phyloP scores from a whole-genome alignment of 1,139 yeast species.

The Lodderomyces oxycetoniae region DNA sequence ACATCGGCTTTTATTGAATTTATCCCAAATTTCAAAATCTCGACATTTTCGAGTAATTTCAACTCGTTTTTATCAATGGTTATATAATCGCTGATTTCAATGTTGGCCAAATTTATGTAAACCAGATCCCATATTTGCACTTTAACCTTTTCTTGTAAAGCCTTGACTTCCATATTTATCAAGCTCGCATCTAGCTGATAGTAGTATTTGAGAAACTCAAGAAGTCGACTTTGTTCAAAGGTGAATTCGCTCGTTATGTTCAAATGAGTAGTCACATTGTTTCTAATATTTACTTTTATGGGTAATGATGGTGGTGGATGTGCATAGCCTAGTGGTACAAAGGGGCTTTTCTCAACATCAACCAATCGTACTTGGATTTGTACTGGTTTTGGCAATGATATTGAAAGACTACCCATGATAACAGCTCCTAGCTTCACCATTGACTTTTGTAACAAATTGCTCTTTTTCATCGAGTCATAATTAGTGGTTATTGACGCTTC shows the following conservation, averaged over 20 bases:
- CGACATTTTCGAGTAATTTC: constrained; percentile 13
- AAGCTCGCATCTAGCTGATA: constrained; percentile 14
- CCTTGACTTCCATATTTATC: constrained; percentile 19
- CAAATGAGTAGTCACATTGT: constrained; percentile 21
- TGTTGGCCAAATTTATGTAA: constrained; percentile 15
- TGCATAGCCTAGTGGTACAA: constrained; percentile 22
- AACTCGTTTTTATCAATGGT: constrained; percentile 15
- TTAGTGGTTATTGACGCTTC: constrained; percentile 22
- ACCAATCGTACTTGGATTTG: constrained; percentile 20
- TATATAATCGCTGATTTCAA: constrained; percentile 17
- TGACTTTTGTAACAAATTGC: constrained; percentile 19
- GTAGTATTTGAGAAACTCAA: constrained; percentile 18
- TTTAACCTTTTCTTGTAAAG: constrained; percentile 15
- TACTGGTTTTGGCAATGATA: constrained; percentile 22
- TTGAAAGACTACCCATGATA: constrained; percentile 21
- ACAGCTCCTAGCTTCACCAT: constrained; percentile 18
- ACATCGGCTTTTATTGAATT: constrained; percentile 5
- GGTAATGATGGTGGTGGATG: constrained; percentile 23
- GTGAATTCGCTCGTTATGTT: constrained; percentile 24
- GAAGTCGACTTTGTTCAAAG: constrained; percentile 19
- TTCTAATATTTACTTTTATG: constrained; percentile 19
- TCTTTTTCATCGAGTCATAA: constrained; percentile 21
- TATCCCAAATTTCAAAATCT: constrained; percentile 10
- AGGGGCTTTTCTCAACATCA: constrained; percentile 14
- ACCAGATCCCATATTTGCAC: constrained; percentile 16